A percentile compares a stretch with the other conserved stretches of the same genome.
Evolutionary conservation across 805 yeast genomes (phyloP).

Genomic region (Candida bentonensis): DNA sequence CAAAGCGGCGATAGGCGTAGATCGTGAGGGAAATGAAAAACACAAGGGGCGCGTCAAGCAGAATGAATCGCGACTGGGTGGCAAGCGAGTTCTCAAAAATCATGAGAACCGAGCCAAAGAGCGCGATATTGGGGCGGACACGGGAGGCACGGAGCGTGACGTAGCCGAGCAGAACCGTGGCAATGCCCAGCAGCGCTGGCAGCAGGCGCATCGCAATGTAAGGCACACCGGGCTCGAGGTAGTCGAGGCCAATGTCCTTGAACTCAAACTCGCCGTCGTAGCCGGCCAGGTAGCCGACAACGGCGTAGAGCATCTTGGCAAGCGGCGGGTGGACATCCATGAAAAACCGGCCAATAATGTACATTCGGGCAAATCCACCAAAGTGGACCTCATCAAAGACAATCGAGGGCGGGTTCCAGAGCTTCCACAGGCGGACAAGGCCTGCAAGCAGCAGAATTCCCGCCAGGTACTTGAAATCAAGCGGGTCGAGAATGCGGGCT

Average conservation of each 20-base stretch:
- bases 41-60: slow-evolving; percentile 31
- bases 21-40: slow-evolving; percentile 32
- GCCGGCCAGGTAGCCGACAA: slow-evolving; percentile 37
- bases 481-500: not conserved
- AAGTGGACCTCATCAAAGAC: slow-evolving; percentile 92
- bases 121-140: slow-evolving; percentile 36
- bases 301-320: slow-evolving; percentile 43
- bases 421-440: slow-evolving; percentile 43
- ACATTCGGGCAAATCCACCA: slow-evolving; percentile 90
- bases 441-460: slow-evolving; percentile 37
- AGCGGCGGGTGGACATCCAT: slow-evolving; percentile 66
- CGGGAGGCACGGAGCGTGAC: slow-evolving; percentile 41
- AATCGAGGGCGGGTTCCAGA: slow-evolving; percentile 62
- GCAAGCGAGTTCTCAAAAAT: slow-evolving; percentile 52
- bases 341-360: slow-evolving; percentile 48
- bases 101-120: slow-evolving; percentile 37
- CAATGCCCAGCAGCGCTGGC: slow-evolving; percentile 41
- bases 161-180: slow-evolving; percentile 38
- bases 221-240: slow-evolving; percentile 28
- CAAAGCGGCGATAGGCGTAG: slow-evolving; percentile 37
- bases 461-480: slow-evolving; percentile 11
- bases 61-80: slow-evolving; percentile 43
- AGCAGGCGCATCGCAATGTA: slow-evolving; percentile 43
- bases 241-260: slow-evolving; percentile 31
- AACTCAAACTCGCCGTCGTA: slow-evolving; percentile 35